Evolutionary conservation across 129 eudicot genomes (phyloP).

Genomic region (Saposhnikovia divaricata): DNA sequence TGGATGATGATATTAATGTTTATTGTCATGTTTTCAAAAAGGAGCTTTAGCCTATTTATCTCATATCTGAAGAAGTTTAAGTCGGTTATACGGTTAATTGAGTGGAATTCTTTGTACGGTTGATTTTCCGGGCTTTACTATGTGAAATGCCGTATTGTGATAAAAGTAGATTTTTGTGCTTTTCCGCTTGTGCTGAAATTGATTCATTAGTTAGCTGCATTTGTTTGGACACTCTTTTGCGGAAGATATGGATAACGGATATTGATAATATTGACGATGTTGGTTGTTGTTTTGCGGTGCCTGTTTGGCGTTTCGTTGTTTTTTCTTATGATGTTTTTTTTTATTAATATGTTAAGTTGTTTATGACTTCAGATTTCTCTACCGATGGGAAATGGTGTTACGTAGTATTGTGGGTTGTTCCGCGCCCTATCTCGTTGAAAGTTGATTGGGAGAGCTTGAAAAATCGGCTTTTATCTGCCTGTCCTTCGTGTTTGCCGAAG

Average conservation of each 20-base stretch:
- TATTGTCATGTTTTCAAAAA: no score
- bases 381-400: conserved; percentile 94
- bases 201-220: background rate
- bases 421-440: conserved; percentile 36
- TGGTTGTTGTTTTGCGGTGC: background rate
- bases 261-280: background rate
- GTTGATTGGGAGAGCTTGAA: conserved; percentile 69
- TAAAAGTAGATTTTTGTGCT: no score
- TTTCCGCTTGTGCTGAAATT: background rate
- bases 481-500: conserved; percentile 56
- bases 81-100: no score
- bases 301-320: background rate
- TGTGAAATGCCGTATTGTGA: no score
- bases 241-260: background rate
- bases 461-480: conserved; percentile 54
- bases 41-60: no score
- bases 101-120: no score
- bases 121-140: no score
- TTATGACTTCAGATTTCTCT: conserved; percentile 40
- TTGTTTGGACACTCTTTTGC: background rate
- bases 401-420: conserved; percentile 62
- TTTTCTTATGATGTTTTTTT: background rate
- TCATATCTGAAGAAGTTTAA: background rate
- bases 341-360: background rate
- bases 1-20: no score